Conservation (phyloP, 805 yeast genomes). For the Ogataea pilisensis region DNA sequence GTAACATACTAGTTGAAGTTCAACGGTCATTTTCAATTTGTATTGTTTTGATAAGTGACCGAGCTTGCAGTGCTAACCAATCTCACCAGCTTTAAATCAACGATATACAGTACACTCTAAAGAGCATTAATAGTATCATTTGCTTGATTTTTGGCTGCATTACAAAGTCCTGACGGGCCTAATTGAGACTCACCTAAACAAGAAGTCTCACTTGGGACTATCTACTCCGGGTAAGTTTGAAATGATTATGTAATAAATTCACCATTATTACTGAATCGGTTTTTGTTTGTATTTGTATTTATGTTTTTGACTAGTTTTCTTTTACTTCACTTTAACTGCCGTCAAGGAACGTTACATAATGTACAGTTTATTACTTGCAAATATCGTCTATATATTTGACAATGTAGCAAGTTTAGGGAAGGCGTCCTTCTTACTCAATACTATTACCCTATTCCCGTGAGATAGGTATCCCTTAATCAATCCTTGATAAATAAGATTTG, state of each 20-base stretch:
- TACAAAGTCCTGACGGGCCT: no score
- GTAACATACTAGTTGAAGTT: conserved; percentile 22
- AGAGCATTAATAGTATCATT: no score
- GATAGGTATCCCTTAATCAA: conserved; percentile 77
- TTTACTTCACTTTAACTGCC: no score
- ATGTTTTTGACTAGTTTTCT: no score
- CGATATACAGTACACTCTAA: no score
- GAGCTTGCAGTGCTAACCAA: no score
- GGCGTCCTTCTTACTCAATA: conserved; percentile 68
- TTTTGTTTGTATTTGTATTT: no score
- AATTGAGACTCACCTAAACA: no score
- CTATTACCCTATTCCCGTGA: conserved; percentile 68
- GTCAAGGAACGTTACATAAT: not conserved
- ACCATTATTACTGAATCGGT: not conserved
- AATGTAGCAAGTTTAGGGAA: conserved; percentile 46
- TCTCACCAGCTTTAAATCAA: no score
- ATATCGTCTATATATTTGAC: not conserved
- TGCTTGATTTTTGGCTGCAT: no score
- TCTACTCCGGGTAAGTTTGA: not conserved
- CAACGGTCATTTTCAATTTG: conserved; percentile 17
- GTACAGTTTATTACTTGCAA: not conserved
- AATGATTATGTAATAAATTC: not conserved
- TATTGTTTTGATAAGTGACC: no score
- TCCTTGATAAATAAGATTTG: conserved; percentile 58
- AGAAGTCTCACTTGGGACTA: not conserved